These are phyloP conservation scores for Cladosporium phlei DNA, from an alignment of 2,329 filamentous ascomycete genomes.

Conservation along the genomic window DNA sequence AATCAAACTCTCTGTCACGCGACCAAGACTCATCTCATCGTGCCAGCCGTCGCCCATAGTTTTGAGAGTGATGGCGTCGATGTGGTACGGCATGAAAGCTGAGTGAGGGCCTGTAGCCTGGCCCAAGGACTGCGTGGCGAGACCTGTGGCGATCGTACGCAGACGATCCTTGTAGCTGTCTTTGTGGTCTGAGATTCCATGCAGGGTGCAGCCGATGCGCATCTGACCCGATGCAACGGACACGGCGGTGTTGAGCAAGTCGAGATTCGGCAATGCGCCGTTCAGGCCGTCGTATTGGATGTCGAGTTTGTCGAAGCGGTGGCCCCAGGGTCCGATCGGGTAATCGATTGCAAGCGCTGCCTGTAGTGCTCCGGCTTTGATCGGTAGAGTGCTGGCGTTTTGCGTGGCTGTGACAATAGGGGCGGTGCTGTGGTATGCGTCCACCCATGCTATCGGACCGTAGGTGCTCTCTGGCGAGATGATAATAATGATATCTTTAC, in stretches of 20 bases:
- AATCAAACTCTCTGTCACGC: slow-evolving; percentile 84
- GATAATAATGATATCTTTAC: slow-evolving; percentile 93
- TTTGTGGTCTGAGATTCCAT: slow-evolving; percentile 75
- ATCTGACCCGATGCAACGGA: slow-evolving; percentile 86
- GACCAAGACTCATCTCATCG: slow-evolving; percentile 92
- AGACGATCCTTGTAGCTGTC: slow-evolving; percentile 78
- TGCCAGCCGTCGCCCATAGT: slow-evolving; percentile 91
- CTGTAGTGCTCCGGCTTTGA: slow-evolving; percentile 91
- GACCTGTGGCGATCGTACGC: slow-evolving; percentile 82
- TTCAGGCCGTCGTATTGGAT: slow-evolving; percentile 94
- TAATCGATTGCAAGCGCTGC: slow-evolving; percentile 93
- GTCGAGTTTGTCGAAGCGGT: slow-evolving; percentile 80
- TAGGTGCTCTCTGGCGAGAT: slow-evolving; percentile 83
- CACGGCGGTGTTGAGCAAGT: slow-evolving; percentile 90
- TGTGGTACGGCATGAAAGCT: slow-evolving; percentile 94
- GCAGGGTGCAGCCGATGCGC: slow-evolving; percentile 77
- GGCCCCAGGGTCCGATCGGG: slow-evolving; percentile 62
- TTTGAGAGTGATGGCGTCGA: slow-evolving; percentile 90
- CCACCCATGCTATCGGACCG: slow-evolving; percentile 93
- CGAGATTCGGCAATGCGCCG: slow-evolving; percentile 89
- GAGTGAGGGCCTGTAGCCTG: slow-evolving; percentile 88
- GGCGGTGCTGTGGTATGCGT: slow-evolving; percentile 92
- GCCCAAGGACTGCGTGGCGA: slow-evolving; percentile 86
- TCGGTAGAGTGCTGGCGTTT: slow-evolving; percentile 66
- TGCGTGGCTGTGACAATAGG: slow-evolving; percentile 49